Evolutionary conservation across 345 rosid genomes (phyloP).

Genomic region (Citrus australasica): DNA sequence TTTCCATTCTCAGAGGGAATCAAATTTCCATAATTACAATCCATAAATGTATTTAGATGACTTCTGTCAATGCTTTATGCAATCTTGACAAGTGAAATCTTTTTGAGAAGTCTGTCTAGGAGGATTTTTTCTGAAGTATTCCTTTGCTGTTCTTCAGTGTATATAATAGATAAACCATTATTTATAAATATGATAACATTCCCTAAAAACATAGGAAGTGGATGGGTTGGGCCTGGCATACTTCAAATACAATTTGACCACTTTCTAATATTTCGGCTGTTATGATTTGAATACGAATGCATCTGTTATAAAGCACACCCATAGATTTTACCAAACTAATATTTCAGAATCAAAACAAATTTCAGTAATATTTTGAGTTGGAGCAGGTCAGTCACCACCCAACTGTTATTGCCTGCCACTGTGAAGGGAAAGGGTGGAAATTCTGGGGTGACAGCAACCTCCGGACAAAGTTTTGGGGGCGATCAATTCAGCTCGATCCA

Average conservation of each 20-base stretch:
- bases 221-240: too few relatives aligned
- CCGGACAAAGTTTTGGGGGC: constrained; percentile 94
- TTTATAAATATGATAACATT: neutral
- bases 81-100: neutral
- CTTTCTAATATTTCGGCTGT: neutral
- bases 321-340: neutral
- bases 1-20: neutral
- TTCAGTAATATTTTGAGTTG: constrained; percentile 15
- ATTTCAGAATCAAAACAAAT: neutral
- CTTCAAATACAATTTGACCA: neutral
- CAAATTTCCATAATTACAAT: neutral
- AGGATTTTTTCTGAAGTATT: neutral
- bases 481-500: constrained; percentile 97
- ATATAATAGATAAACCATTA: neutral
- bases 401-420: constrained; percentile 92
- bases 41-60: neutral
- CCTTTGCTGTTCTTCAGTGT: neutral
- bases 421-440: constrained; percentile 98
- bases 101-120: neutral
- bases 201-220: neutral
- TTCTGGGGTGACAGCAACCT: constrained; percentile 97
- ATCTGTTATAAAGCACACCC: neutral
- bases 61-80: neutral
- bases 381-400: constrained; percentile 98
- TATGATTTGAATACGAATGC: neutral